Conservation (phyloP, 2,329 filamentous ascomycete genomes). For the Fusarium irregulare region DNA sequence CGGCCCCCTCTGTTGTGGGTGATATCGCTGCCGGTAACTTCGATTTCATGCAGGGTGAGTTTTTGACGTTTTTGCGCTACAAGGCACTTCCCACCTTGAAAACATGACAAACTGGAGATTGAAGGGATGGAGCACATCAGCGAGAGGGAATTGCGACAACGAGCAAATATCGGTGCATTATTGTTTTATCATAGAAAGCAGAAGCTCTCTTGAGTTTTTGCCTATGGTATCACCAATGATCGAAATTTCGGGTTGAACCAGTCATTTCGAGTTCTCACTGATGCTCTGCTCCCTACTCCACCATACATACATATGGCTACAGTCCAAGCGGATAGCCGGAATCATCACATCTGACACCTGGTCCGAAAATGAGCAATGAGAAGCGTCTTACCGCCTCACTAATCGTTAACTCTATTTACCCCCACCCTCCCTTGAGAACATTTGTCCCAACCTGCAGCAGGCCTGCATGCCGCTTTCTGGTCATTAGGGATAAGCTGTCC, state of each 20-base stretch:
- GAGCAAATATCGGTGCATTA: background rate
- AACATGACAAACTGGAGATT: background rate
- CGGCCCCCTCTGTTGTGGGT: slow-evolving; percentile 56
- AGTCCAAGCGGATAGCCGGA: slow-evolving; percentile 40
- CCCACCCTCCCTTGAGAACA: slow-evolving; percentile 34
- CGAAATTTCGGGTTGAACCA: slow-evolving; percentile 3
- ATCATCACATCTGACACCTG: slow-evolving; percentile 26
- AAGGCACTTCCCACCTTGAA: background rate
- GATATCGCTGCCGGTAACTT: slow-evolving; percentile 57
- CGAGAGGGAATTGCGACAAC: background rate
- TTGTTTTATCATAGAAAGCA: slow-evolving; percentile 1
- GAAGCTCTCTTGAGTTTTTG: background rate
- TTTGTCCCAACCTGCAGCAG: slow-evolving; percentile 19
- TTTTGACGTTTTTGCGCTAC: slow-evolving; percentile 2
- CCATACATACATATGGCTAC: slow-evolving; percentile 8
- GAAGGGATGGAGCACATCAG: background rate
- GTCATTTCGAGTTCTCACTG: background rate
- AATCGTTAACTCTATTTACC: slow-evolving; percentile 14
- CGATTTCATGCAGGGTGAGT: slow-evolving; percentile 65
- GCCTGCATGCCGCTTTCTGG: slow-evolving; percentile 25
- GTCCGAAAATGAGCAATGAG: slow-evolving; percentile 24
- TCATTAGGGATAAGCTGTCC: slow-evolving; percentile 43
- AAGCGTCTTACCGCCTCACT: slow-evolving; percentile 24
- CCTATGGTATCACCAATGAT: background rate
- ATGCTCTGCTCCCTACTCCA: slow-evolving; percentile 12